phyloP scores from a whole-genome alignment of 208 protist genomes.

The Crithidia expoeki region DNA sequence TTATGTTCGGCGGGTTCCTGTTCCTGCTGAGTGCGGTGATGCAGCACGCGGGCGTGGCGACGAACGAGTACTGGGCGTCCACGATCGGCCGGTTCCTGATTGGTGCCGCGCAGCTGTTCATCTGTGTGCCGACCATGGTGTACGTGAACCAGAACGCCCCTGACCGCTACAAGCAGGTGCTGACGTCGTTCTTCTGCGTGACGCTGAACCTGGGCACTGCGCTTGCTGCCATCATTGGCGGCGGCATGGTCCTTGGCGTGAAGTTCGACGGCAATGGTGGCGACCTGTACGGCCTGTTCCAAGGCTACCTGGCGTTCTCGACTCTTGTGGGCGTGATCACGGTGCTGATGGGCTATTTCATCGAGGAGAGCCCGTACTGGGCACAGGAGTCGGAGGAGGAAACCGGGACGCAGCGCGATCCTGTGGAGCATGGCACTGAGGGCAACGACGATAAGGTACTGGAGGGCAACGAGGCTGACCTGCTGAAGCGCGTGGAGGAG shows the following conservation, averaged over 20 bases:
- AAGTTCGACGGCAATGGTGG: slow-evolving; percentile 32
- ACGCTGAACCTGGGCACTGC: slow-evolving; percentile 79
- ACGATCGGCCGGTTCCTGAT: slow-evolving; percentile 59
- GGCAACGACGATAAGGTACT: not conserved
- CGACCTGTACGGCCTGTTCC: slow-evolving; percentile 39
- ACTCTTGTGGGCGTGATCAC: slow-evolving; percentile 55
- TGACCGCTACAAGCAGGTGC: slow-evolving; percentile 47
- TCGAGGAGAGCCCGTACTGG: slow-evolving; percentile 26
- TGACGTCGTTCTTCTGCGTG: slow-evolving; percentile 78
- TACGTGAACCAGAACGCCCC: slow-evolving; percentile 72
- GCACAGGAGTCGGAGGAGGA: not conserved
- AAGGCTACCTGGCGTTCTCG: slow-evolving; percentile 64
- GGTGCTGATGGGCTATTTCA: slow-evolving; percentile 54
- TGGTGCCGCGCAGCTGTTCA: slow-evolving; percentile 56
- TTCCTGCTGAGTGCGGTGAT: slow-evolving; percentile 51
- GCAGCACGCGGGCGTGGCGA: slow-evolving; percentile 48
- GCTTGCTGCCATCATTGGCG: slow-evolving; percentile 62
- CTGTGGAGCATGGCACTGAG: not conserved
- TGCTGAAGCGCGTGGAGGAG: slow-evolving; percentile 23
- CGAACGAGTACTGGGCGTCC: slow-evolving; percentile 65
- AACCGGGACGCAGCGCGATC: not conserved
- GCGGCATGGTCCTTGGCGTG: slow-evolving; percentile 52
- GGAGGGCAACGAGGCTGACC: slow-evolving; percentile 31
- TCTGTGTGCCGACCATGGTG: slow-evolving; percentile 63
- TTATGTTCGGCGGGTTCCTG: slow-evolving; percentile 45